Base-by-base conservation (phyloP, 2,329 filamentous ascomycete genomes). In the Meredithiella fracta region DNA sequence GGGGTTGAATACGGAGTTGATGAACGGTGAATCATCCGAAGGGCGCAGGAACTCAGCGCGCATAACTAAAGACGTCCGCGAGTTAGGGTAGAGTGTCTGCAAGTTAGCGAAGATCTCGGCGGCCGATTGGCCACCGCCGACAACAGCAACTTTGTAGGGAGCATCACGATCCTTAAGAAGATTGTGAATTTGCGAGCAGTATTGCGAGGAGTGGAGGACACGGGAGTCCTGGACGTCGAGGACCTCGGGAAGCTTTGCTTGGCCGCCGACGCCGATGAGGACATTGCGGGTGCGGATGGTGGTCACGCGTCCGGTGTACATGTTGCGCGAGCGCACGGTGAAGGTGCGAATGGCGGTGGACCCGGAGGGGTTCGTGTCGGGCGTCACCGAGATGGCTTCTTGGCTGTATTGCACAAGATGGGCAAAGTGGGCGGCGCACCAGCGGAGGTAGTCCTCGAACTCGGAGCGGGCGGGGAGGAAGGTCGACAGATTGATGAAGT, bases 1-100 rank as follows among this genome's bases (percentile, higher is more conserved):
- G 1, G 91, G 91, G 70, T 97, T 89, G 74, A 97, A 97, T 65
- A 97, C 86, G 64, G 92, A 89, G 68, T 97, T 97, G 63, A 97
- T 89, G 64, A 97, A 97, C 17, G 91, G 92, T 55, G 88, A 95
- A 67, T 97, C 92, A 65, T 98, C 91, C 65, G 88, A 94, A 1
- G 91, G 91, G 62, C 85, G 82, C 59, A 98, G 70, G 57, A 91
- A 89, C 60, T 88, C 80, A 44, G 83, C 83, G 62, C 87, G 82
- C 74, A 95, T 91, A 59, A 96, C 72, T 57, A 98, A 70, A 37
- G 74, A 78, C 0, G 89, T 90, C 62, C 79, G 76, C 26, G 85
- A 81, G 65, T 91, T 89, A 40, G 89, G 89, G 66, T 94, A 96
- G 50, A 86, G 73, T 40, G 73, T 76, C 64, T 91, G 85, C 52